Evolutionary conservation across 805 yeast species (phyloP).

Genomic region (Pichia occidentalis): DNA sequence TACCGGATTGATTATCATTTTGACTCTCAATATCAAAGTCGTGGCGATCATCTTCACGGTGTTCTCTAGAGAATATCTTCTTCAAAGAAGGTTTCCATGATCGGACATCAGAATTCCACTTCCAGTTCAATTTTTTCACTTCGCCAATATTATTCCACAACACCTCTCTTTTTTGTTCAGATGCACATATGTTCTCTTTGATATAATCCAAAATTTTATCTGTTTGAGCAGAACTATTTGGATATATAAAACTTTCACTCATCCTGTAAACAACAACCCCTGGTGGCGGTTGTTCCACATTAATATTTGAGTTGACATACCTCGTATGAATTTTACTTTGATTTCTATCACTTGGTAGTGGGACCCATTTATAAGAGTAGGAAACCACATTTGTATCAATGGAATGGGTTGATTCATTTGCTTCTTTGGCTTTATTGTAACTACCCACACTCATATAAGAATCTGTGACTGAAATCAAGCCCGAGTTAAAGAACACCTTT

Average conservation of each 20-base stretch:
- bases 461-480: constrained; percentile 10
- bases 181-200: constrained; percentile 53
- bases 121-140: background rate
- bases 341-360: constrained; percentile 36
- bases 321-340: constrained; percentile 26
- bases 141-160: constrained; percentile 70
- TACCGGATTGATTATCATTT: constrained; percentile 12
- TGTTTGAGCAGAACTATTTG: constrained; percentile 67
- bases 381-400: constrained; percentile 4
- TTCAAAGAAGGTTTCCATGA: too few relatives aligned
- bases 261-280: constrained; percentile 85
- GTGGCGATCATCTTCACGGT: too few relatives aligned
- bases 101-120: background rate
- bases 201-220: constrained; percentile 66
- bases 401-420: constrained; percentile 7
- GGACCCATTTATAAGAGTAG: constrained; percentile 50
- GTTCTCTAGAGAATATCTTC: too few relatives aligned
- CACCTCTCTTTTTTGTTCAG: constrained; percentile 41
- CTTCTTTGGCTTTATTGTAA: constrained; percentile 5
- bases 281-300: constrained; percentile 74
- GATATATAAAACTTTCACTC: constrained; percentile 71
- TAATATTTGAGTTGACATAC: constrained; percentile 45
- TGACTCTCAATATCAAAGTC: too few relatives aligned
- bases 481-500: constrained; percentile 10
- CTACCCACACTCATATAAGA: constrained; percentile 5